Percentiles rank a stretch among this genome's conserved stretches.
Evolutionary conservation across 352 stramenopile genomes (phyloP).

Genomic region (Pilasporangium apinafurcum): DNA sequence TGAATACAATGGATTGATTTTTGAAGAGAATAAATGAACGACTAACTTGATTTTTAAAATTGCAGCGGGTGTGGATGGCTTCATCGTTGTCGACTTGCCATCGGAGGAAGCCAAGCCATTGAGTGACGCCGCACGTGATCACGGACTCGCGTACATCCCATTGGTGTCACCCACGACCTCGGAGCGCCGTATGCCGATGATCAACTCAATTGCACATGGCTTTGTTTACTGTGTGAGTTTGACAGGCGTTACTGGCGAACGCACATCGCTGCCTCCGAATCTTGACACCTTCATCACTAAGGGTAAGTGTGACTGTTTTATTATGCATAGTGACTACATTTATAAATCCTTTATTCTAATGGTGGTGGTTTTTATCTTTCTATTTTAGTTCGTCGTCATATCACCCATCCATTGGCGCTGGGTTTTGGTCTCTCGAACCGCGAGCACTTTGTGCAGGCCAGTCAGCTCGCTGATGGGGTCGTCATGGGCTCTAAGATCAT

Average conservation of each 20-base stretch:
- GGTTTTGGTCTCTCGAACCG: constrained; percentile 97
- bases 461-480: constrained; percentile 87
- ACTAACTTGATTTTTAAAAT: no score
- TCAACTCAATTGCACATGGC: constrained; percentile 63
- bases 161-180: constrained; percentile 97
- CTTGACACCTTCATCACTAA: constrained; percentile 92
- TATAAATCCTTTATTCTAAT: neutral
- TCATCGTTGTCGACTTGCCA: constrained; percentile 98
- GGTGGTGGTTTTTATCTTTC: constrained; percentile 1
- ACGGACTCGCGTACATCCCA: constrained; percentile 94
- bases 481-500: constrained; percentile 88
- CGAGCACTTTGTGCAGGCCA: constrained; percentile 89
- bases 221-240: constrained; percentile 88
- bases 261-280: constrained; percentile 86
- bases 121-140: constrained; percentile 85
- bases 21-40: no score
- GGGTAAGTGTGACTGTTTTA: constrained; percentile 30
- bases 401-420: constrained; percentile 90
- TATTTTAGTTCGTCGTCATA: constrained; percentile 63
- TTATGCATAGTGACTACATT: no score
- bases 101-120: constrained; percentile 92
- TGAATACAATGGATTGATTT: neutral
- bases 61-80: constrained; percentile 91
- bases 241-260: constrained; percentile 92
- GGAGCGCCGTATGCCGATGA: constrained; percentile 89